Percentiles rank a stretch among this genome's conserved stretches.
These are phyloP conservation scores for Botrytis pseudocinerea DNA, from an alignment of 2,329 filamentous ascomycete species.

Conservation along the genomic window DNA sequence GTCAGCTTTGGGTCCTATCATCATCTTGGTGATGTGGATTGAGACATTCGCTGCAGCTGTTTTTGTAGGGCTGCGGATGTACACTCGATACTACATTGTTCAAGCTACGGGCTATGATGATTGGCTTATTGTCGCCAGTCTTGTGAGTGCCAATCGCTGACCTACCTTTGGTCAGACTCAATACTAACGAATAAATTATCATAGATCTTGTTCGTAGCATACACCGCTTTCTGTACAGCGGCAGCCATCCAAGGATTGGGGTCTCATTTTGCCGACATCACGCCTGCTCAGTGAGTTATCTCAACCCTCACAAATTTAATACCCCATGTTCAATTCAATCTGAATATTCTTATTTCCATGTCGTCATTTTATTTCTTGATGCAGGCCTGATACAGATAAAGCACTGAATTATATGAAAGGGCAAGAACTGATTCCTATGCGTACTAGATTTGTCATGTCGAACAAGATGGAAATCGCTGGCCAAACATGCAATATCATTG, in stretches of 20 bases:
- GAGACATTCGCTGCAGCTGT: constrained; percentile 1
- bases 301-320: background rate
- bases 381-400: background rate
- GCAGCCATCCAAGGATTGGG: constrained; percentile 5
- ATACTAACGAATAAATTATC: background rate
- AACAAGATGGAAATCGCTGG: constrained; percentile 21
- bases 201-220: constrained; percentile 12
- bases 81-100: constrained; percentile 10
- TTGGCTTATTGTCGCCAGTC: constrained; percentile 12
- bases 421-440: background rate
- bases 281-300: background rate
- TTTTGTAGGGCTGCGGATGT: constrained; percentile 14
- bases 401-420: background rate
- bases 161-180: background rate
- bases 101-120: constrained; percentile 11
- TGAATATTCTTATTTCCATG: background rate
- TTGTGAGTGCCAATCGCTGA: background rate
- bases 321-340: background rate
- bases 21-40: constrained; percentile 19
- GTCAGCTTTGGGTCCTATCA: constrained; percentile 4
- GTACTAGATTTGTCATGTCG: constrained; percentile 9
- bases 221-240: constrained; percentile 5
- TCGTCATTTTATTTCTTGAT: background rate
- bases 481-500: constrained; percentile 19
- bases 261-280: background rate